Base-by-base conservation (phyloP, 1,284 basidiomycete species). In the Ganoderma boninense region DNA sequence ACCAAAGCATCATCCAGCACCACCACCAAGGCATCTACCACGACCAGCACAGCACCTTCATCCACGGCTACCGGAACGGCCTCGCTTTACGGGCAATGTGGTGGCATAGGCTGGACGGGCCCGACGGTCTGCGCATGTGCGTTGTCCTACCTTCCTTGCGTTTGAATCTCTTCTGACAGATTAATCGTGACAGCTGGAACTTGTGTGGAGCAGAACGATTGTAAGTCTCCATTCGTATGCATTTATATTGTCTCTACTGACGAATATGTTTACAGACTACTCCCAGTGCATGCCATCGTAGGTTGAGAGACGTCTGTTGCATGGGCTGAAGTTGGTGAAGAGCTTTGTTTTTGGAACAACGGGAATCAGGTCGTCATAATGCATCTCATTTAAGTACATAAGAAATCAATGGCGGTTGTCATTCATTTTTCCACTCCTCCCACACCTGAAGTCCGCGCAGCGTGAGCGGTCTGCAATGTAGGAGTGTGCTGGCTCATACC, bases 91-190 rank as follows among this genome's bases (percentile, higher is more conserved):
- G 85, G 82, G 40, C 86, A 88, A 74, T 88, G 86, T 67, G 86
- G 87, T 74, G 85, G 84, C 79, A 68, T 29, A 46, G 61, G 78
- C 29, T 87, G 85, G 84, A 84, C 83, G 4, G 86, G 86, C n/a
- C 77, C 84, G 13, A 86, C 85, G 0, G 77, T 77, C 2, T 87
- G 86, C 73, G 80, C 82, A 6, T 40, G 74, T 75, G 65, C 43
- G 73, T 71, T 8, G 0, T 29, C 32, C 46, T 18, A 26, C 5
- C 42, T 8, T 32, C 20, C 57, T 1, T 62, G 32, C 23, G 18
- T 32, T 4, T 16, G n/a, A 13, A 6, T 32, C 14, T 3, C 16
- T 10, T 14, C 64, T 69, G 56, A 72, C 64, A 20, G 11, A 10
- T 35, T 20, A 23, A 1, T 18, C n/a, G 20, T 16, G 8, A n/a